A percentile compares a stretch with the other conserved stretches of the same genome.
Conservation (phyloP, 768 basidiomycete species). For the Termitomyces sp. region DNA sequence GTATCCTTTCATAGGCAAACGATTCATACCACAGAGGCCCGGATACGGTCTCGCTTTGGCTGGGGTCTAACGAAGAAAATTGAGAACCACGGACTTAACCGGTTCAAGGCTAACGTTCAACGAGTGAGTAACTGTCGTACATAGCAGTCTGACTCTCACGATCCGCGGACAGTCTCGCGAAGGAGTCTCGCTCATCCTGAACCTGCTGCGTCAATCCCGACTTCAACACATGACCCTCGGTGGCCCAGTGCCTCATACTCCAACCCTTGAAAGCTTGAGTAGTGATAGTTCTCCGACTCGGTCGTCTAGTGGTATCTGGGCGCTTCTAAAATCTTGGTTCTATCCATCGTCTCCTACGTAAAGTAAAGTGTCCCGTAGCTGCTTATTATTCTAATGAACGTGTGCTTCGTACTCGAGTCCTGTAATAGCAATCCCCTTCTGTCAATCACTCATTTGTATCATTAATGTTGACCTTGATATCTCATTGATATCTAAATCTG, state of each 20-base stretch:
- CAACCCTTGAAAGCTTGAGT: constrained; percentile 10
- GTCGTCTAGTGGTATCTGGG: constrained; percentile 25
- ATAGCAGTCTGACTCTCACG: neutral
- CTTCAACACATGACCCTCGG: constrained; percentile 52
- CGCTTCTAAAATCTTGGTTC: constrained; percentile 38
- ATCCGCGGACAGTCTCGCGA: constrained; percentile 61
- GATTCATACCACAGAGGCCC: constrained; percentile 79
- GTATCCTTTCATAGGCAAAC: constrained; percentile 52
- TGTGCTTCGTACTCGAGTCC: neutral
- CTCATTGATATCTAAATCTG: neutral
- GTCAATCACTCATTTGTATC: constrained; percentile 2
- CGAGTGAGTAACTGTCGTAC: constrained; percentile 40
- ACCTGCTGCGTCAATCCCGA: constrained; percentile 75
- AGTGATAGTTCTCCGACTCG: constrained; percentile 1
- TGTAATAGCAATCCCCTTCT: neutral
- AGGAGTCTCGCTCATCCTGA: constrained; percentile 79
- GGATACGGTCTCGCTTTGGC: constrained; percentile 84
- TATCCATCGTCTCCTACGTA: constrained; percentile 21
- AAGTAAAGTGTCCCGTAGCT: constrained; percentile 7
- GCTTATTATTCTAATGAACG: constrained; percentile 4
- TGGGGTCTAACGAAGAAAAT: constrained; percentile 87
- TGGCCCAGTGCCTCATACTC: constrained; percentile 17
- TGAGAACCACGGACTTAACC: constrained; percentile 78
- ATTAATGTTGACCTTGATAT: neutral
- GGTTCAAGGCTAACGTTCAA: constrained; percentile 86